Percentiles rank a stretch among this genome's conserved stretches.
These are phyloP conservation scores for Trichosporon faecale DNA, from an alignment of 1,284 basidiomycete species.

Conservation along the genomic window DNA sequence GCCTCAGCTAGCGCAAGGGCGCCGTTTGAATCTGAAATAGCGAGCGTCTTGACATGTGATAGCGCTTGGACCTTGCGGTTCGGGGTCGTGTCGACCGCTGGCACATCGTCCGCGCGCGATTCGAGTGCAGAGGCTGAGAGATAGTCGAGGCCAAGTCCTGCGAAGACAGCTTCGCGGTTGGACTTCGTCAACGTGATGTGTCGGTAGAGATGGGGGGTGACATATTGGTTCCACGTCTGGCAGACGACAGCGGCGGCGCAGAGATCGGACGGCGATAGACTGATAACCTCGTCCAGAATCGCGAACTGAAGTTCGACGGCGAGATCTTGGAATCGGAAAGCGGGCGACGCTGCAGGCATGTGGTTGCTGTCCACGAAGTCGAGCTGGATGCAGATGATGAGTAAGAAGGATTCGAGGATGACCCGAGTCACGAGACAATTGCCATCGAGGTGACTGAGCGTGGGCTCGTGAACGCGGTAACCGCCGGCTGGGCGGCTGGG, in stretches of 20 bases:
- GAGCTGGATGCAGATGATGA: neutral
- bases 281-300: conserved; percentile 14
- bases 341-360: neutral
- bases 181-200: conserved; percentile 11
- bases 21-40: conserved; percentile 1
- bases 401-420: neutral
- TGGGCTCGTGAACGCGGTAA: neutral
- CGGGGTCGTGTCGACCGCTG: neutral
- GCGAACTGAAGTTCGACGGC: conserved; percentile 15
- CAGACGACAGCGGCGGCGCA: conserved; percentile 11
- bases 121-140: conserved; percentile 20
- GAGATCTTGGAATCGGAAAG: conserved; percentile 15
- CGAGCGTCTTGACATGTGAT: conserved; percentile 12
- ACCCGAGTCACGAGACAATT: neutral
- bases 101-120: conserved; percentile 13
- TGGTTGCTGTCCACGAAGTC: neutral
- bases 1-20: conserved; percentile 21
- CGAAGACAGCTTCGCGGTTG: conserved; percentile 15
- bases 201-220: conserved; percentile 17
- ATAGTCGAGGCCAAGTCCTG: conserved; percentile 21
- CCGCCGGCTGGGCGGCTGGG: neutral
- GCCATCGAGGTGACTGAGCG: neutral
- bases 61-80: conserved; percentile 15
- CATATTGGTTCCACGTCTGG: conserved; percentile 12
- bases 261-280: conserved; percentile 11